Evolutionary conservation across 2,329 filamentous ascomycete genomes (phyloP).

Genomic region (Penicillium sp.): DNA sequence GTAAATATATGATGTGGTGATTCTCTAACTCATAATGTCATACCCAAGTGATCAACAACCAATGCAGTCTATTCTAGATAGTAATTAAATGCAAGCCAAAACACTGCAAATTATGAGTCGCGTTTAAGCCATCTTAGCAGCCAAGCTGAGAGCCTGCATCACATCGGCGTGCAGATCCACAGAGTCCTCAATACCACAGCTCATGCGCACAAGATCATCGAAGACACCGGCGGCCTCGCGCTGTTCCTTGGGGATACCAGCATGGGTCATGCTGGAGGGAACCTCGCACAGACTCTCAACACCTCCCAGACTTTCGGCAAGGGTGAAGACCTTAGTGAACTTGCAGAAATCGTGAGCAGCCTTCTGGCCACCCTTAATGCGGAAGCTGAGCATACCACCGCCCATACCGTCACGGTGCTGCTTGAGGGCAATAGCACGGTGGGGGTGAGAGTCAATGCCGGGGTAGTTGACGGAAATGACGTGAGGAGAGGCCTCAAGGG

Average conservation of each 20-base stretch:
- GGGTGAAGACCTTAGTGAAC: slow-evolving; percentile 80
- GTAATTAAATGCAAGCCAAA: neutral
- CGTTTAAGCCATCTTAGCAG: slow-evolving; percentile 53
- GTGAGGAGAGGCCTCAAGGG: slow-evolving; percentile 74
- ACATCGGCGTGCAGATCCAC: slow-evolving; percentile 81
- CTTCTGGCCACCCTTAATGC: slow-evolving; percentile 78
- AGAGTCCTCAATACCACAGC: slow-evolving; percentile 90
- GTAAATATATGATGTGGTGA: neutral
- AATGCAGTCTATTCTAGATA: slow-evolving; percentile 6
- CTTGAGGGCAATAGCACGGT: slow-evolving; percentile 77
- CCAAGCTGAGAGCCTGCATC: slow-evolving; percentile 75
- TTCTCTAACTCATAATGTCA: slow-evolving; percentile 5
- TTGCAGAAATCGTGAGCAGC: slow-evolving; percentile 94
- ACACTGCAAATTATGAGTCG: slow-evolving; percentile 14
- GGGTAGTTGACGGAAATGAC: slow-evolving; percentile 95
- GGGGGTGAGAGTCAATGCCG: slow-evolving; percentile 80
- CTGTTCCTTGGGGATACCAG: slow-evolving; percentile 86
- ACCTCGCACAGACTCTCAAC: slow-evolving; percentile 91
- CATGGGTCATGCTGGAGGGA: slow-evolving; percentile 94
- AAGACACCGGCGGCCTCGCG: slow-evolving; percentile 90
- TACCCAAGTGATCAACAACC: slow-evolving; percentile 1
- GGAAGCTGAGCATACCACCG: slow-evolving; percentile 96
- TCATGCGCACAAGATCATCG: slow-evolving; percentile 89
- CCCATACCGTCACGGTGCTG: slow-evolving; percentile 95
- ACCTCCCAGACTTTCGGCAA: slow-evolving; percentile 88